Evolutionary conservation across 2,329 filamentous ascomycete species (phyloP).

Genomic region (Penicillium brevicompactum): DNA sequence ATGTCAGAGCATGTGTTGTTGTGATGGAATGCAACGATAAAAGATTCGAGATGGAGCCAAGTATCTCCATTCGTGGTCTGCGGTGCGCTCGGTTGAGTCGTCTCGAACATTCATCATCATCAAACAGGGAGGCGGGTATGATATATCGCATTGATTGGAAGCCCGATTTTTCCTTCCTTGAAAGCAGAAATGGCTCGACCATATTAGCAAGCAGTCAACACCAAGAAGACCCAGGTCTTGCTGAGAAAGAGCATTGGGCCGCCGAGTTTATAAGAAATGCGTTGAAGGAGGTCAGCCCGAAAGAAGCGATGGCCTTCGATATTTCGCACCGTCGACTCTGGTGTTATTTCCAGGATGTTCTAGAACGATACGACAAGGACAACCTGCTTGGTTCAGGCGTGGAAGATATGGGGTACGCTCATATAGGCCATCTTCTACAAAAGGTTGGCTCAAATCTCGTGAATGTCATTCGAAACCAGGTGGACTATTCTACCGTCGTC

Average conservation of each 20-base stretch:
- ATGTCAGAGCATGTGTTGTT: conserved; percentile 17
- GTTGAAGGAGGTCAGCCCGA: not conserved
- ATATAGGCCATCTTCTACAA: conserved; percentile 10
- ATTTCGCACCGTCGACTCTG: conserved; percentile 5
- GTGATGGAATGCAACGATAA: conserved; percentile 2
- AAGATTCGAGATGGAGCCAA: not conserved
- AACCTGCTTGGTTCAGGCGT: not conserved
- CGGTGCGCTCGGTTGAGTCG: conserved; percentile 15
- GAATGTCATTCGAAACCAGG: conserved; percentile 1
- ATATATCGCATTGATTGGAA: conserved; percentile 26
- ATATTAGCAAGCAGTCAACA: not conserved
- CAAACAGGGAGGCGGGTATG: not conserved
- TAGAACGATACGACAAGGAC: not conserved
- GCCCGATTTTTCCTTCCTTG: conserved; percentile 19
- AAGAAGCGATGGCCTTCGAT: not conserved
- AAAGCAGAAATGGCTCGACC: not conserved
- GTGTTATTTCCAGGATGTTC: conserved; percentile 5
- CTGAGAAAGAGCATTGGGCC: not conserved
- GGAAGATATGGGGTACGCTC: not conserved
- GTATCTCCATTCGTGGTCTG: conserved; percentile 17
- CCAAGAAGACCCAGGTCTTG: not conserved
- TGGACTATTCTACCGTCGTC: not conserved
- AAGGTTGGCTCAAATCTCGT: conserved; percentile 14
- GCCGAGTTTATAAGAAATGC: conserved; percentile 3
- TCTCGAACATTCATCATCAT: not conserved